Conservation (phyloP, 2,329 filamentous ascomycete genomes). For the Parasarocladium wereldwijsianum region DNA sequence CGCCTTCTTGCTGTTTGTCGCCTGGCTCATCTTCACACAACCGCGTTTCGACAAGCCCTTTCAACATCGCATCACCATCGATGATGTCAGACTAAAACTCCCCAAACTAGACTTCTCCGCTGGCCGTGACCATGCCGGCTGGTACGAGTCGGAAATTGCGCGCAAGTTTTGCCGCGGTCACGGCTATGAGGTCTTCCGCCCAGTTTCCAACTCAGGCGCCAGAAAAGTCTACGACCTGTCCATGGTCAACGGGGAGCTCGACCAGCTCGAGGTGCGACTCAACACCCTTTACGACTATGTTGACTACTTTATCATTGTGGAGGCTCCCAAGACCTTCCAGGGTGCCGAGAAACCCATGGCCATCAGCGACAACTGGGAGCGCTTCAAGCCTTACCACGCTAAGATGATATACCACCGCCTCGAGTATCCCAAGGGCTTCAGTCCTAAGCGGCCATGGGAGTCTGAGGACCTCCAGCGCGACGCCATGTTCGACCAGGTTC, state of each 20-base stretch:
- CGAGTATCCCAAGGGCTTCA: slow-evolving; percentile 25
- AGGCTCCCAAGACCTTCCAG: slow-evolving; percentile 33
- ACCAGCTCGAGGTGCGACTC: slow-evolving; percentile 51
- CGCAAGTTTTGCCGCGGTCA: slow-evolving; percentile 12
- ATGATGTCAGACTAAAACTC: slow-evolving; percentile 11
- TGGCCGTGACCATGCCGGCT: slow-evolving; percentile 9
- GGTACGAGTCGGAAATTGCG: slow-evolving; percentile 15
- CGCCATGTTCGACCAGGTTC: slow-evolving; percentile 41
- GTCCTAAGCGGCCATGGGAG: slow-evolving; percentile 27
- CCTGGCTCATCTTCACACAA: slow-evolving; percentile 2
- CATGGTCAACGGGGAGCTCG: slow-evolving; percentile 47
- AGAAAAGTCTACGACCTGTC: slow-evolving; percentile 31
- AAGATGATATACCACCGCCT: slow-evolving; percentile 48
- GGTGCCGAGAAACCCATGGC: slow-evolving; percentile 20
- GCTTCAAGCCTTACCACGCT: slow-evolving; percentile 35
- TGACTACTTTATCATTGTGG: slow-evolving; percentile 52
- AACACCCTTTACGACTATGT: slow-evolving; percentile 41
- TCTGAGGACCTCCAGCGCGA: slow-evolving; percentile 39
- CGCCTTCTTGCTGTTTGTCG: slow-evolving; percentile 1
- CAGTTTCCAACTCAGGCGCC: slow-evolving; percentile 2
- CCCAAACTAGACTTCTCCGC: slow-evolving; percentile 12
- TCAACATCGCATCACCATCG: slow-evolving; percentile 9
- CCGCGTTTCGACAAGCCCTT: slow-evolving; percentile 4
- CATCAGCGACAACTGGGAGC: slow-evolving; percentile 29
- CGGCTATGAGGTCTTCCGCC: slow-evolving; percentile 4